A percentile compares a stretch with the other conserved stretches of the same genome.
These are phyloP conservation scores for Volvox africanus DNA, from an alignment of 139 green algal species.

Conservation along the genomic window DNA sequence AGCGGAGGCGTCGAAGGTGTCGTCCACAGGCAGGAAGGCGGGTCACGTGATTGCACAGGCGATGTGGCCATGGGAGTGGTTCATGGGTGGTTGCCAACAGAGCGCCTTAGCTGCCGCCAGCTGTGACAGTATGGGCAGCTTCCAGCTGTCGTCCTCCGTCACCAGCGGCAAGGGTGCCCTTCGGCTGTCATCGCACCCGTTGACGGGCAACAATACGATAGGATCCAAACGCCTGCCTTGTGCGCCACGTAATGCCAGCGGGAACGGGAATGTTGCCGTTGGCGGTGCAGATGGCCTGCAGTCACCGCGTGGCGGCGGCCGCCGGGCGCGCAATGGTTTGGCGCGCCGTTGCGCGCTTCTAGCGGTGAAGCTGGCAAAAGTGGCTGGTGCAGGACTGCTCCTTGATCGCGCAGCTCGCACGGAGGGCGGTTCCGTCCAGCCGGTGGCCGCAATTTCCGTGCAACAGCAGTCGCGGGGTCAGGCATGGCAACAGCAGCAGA, in stretches of 20 bases:
- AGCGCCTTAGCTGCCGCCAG: not conserved
- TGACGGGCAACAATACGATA: not conserved
- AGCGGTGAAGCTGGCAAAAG: constrained; percentile 19
- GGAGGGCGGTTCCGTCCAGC: not conserved
- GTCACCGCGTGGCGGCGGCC: constrained; percentile 2
- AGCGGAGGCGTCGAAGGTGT: not conserved
- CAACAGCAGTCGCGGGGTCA: not conserved
- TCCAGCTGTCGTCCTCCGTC: not conserved
- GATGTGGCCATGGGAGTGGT: constrained; percentile 35
- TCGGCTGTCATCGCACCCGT: constrained; percentile 1
- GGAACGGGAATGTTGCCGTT: not conserved
- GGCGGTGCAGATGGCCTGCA: not conserved
- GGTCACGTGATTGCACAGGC: not conserved
- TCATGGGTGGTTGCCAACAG: not conserved
- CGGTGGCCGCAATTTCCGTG: not conserved
- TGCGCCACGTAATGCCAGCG: not conserved
- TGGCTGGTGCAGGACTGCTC: constrained; percentile 36
- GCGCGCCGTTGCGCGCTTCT: constrained; percentile 1
- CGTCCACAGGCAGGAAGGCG: not conserved
- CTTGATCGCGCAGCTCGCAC: constrained; percentile 3
- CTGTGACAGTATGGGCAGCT: not conserved
- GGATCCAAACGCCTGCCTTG: not conserved
- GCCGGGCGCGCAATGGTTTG: not conserved
- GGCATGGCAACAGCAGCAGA: not conserved
- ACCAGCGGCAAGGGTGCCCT: not conserved